A percentile compares a stretch with the other conserved stretches of the same genome.
Conservation (phyloP, 2,329 filamentous ascomycete genomes). For the Lizonia empirigonia region DNA sequence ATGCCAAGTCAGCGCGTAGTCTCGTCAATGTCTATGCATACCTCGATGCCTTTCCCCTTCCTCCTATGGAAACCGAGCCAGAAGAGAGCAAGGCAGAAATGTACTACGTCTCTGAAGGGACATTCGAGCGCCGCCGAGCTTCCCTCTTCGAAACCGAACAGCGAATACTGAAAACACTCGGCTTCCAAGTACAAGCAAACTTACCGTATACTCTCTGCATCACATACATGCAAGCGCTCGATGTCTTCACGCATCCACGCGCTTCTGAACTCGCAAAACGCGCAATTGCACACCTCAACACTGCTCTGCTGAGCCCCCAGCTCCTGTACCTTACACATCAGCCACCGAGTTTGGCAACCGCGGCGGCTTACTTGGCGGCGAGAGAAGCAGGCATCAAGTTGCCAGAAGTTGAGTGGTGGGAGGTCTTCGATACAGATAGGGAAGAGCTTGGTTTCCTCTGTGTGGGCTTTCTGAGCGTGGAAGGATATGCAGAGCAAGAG, state of each 20-base stretch:
- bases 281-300: conserved; percentile 81
- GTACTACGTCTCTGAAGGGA: conserved; percentile 72
- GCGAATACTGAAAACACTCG: conserved; percentile 73
- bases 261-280: conserved; percentile 64
- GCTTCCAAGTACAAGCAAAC: conserved; percentile 83
- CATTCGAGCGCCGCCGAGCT: conserved; percentile 66
- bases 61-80: conserved; percentile 60
- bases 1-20: conserved; percentile 77
- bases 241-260: conserved; percentile 60
- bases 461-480: conserved; percentile 80
- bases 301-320: conserved; percentile 83
- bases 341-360: conserved; percentile 80
- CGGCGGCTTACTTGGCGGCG: conserved; percentile 88
- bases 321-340: conserved; percentile 91
- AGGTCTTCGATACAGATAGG: conserved; percentile 93
- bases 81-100: conserved; percentile 33
- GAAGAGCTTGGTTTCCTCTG: conserved; percentile 94
- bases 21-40: conserved; percentile 85
- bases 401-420: conserved; percentile 91
- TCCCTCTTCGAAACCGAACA: conserved; percentile 77
- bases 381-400: conserved; percentile 77
- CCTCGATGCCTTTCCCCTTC: conserved; percentile 66
- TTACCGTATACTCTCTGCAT: conserved; percentile 85
- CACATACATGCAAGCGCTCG: conserved; percentile 90
- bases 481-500: conserved; percentile 69